Percentiles rank a stretch among this genome's conserved stretches.
These are phyloP conservation scores for Aspergillus brasiliensis DNA, from an alignment of 2,329 filamentous ascomycete species.

Conservation along the genomic window DNA sequence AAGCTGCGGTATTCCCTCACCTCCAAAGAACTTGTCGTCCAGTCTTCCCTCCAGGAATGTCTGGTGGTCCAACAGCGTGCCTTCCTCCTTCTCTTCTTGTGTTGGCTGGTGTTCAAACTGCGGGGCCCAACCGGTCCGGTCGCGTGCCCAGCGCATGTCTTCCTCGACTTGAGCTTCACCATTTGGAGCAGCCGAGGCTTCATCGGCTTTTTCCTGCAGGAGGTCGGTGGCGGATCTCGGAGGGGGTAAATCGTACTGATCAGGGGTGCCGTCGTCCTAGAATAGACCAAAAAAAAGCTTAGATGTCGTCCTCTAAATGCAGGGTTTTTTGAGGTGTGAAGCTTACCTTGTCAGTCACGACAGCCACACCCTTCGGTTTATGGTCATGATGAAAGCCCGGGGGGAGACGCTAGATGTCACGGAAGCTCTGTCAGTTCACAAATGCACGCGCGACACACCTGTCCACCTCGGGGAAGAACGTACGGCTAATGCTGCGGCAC, in stretches of 20 bases:
- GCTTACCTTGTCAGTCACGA: constrained; percentile 73
- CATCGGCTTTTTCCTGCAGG: constrained; percentile 58
- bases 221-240: constrained; percentile 60
- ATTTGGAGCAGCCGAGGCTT: constrained; percentile 52
- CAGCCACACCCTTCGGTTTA: constrained; percentile 45
- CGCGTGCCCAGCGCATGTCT: constrained; percentile 58
- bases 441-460: background rate
- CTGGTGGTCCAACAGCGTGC: constrained; percentile 78
- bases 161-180: constrained; percentile 54
- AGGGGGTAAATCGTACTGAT: constrained; percentile 75
- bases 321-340: background rate
- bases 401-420: constrained; percentile 58
- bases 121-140: constrained; percentile 83
- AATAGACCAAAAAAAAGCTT: constrained; percentile 6
- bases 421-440: constrained; percentile 18
- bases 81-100: constrained; percentile 58
- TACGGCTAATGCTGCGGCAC: constrained; percentile 75
- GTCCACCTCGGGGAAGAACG: constrained; percentile 37
- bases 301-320: background rate
- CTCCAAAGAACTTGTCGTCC: constrained; percentile 87
- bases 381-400: constrained; percentile 61
- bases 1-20: constrained; percentile 48
- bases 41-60: constrained; percentile 83
- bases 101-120: constrained; percentile 66
- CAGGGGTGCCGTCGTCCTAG: constrained; percentile 66